Evolutionary conservation across 2,329 filamentous ascomycete genomes (phyloP).

Genomic region (Ceratocystis albifundus): DNA sequence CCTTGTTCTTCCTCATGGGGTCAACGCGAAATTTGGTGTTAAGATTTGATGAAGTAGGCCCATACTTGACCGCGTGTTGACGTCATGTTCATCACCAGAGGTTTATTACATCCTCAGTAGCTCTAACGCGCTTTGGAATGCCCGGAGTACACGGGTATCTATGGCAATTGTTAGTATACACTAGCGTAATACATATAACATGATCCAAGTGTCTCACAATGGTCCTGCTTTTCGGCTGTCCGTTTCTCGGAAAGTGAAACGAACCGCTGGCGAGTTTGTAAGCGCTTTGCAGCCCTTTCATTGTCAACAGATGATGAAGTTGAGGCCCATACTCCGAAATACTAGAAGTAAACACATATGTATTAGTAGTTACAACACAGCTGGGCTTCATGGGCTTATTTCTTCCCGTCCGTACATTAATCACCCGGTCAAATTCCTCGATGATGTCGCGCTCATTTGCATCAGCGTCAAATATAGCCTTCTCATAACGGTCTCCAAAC

Average conservation of each 20-base stretch:
- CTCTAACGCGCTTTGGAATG: slow-evolving; percentile 51
- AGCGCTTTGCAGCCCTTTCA: slow-evolving; percentile 62
- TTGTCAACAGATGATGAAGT: slow-evolving; percentile 62
- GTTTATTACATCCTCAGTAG: slow-evolving; percentile 34
- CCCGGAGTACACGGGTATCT: slow-evolving; percentile 43
- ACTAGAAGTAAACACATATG: slow-evolving; percentile 37
- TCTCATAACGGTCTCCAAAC: slow-evolving; percentile 58
- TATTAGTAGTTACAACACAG: slow-evolving; percentile 1
- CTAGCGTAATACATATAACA: neutral
- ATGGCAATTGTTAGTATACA: neutral
- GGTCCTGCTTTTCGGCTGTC: slow-evolving; percentile 62
- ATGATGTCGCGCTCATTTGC: slow-evolving; percentile 53
- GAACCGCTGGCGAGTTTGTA: slow-evolving; percentile 67
- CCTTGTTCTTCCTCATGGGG: too few species aligned
- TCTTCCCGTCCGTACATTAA: slow-evolving; percentile 41
- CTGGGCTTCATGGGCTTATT: neutral
- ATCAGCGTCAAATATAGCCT: slow-evolving; percentile 51
- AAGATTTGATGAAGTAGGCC: neutral
- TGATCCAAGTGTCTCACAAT: slow-evolving; percentile 53
- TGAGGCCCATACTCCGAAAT: slow-evolving; percentile 68
- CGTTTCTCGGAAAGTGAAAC: slow-evolving; percentile 62
- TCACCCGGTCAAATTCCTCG: slow-evolving; percentile 55
- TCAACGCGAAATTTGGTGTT: neutral
- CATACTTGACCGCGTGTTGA: neutral
- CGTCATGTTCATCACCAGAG: neutral